These are phyloP conservation scores for Hanseniaspora singularis DNA, from an alignment of 805 yeast genomes.

Conservation along the genomic window DNA sequence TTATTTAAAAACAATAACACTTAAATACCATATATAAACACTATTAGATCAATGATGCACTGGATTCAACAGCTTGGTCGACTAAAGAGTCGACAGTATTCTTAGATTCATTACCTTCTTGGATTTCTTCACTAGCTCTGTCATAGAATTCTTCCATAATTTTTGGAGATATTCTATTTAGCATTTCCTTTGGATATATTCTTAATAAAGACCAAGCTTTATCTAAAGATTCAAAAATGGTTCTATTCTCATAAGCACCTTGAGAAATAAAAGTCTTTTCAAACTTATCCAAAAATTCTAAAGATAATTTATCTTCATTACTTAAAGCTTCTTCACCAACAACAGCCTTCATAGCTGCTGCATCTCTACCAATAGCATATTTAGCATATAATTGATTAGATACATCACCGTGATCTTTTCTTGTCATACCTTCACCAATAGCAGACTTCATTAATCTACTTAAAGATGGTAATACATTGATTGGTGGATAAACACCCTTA, in stretches of 20 bases:
- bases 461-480: slow-evolving; percentile 92
- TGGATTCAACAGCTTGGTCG: slow-evolving; percentile 23
- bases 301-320: slow-evolving; percentile 90
- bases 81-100: slow-evolving; percentile 30
- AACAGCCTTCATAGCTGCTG: slow-evolving; percentile 99
- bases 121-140: slow-evolving; percentile 61
- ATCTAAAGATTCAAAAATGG: slow-evolving; percentile 87
- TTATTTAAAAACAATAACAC: too few species aligned
- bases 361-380: slow-evolving; percentile 99
- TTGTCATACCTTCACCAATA: slow-evolving; percentile 99
- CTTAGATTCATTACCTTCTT: slow-evolving; percentile 25
- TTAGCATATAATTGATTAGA: slow-evolving; percentile 98
- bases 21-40: too few species aligned
- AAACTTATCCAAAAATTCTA: slow-evolving; percentile 94
- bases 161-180: slow-evolving; percentile 97
- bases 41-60: slow-evolving; percentile 23
- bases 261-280: slow-evolving; percentile 91
- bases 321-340: slow-evolving; percentile 99
- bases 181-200: slow-evolving; percentile 97
- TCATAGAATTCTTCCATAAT: slow-evolving; percentile 91
- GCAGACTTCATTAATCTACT: slow-evolving; percentile 99
- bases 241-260: slow-evolving; percentile 94
- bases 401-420: slow-evolving; percentile 99
- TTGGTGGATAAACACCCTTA: slow-evolving; percentile 98
- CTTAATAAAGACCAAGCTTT: slow-evolving; percentile 97